Conservation (phyloP, 192 early-diverging fungal species). For the Neocallimastix lanati region DNA sequence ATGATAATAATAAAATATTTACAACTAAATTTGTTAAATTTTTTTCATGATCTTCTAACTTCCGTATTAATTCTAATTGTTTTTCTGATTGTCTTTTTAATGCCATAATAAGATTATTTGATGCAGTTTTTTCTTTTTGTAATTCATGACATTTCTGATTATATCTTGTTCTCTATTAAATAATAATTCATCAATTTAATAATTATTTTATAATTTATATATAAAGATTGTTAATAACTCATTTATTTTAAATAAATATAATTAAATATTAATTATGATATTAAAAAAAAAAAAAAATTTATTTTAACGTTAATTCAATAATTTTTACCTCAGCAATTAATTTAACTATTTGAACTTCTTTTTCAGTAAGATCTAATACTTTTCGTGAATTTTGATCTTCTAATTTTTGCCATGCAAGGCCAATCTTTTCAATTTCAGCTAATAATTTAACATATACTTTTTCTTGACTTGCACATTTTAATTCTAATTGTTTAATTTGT, state of each 20-base stretch:
- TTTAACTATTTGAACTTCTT: constrained; percentile 60
- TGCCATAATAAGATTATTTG: constrained; percentile 40
- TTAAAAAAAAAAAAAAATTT: too few relatives aligned
- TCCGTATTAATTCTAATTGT: constrained; percentile 67
- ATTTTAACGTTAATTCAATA: too few relatives aligned
- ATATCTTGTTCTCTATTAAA: constrained; percentile 52
- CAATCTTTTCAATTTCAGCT: constrained; percentile 45
- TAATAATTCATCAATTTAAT: too few relatives aligned
- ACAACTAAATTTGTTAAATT: constrained; percentile 46
- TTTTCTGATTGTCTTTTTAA: constrained; percentile 58
- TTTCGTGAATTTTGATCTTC: constrained; percentile 69
- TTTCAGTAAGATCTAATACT: constrained; percentile 52
- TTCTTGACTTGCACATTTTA: constrained; percentile 29
- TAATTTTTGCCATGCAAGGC: constrained; percentile 50
- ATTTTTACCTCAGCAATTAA: constrained; percentile 45
- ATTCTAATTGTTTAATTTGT: constrained; percentile 23
- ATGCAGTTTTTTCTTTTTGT: constrained; percentile 47
- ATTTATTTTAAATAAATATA: too few relatives aligned
- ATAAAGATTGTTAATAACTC: too few relatives aligned
- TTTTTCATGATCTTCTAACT: constrained; percentile 64
- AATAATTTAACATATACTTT: constrained; percentile 22
- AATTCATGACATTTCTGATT: constrained; percentile 64
- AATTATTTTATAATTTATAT: too few relatives aligned
- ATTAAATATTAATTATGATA: too few relatives aligned
- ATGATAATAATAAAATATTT: constrained; percentile 1